These are phyloP conservation scores for Trichoderma parareesei DNA, from an alignment of 495 filamentous ascomycete species.

Conservation along the genomic window DNA sequence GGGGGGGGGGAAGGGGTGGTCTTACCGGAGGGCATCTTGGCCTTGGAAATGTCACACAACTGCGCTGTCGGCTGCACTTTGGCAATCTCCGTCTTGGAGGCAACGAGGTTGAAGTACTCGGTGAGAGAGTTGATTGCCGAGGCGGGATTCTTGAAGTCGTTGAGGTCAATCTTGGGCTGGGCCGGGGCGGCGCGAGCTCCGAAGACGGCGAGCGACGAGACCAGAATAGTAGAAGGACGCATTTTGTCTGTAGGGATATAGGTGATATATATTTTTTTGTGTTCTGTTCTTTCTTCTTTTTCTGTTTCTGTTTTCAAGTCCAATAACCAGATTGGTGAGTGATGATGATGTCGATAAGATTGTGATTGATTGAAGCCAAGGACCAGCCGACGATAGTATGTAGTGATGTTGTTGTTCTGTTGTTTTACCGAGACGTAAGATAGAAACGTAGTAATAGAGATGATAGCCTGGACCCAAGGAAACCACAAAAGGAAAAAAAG, in stretches of 20 bases:
- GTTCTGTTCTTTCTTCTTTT: neutral
- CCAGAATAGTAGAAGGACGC: constrained; percentile 36
- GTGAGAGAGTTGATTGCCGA: constrained; percentile 33
- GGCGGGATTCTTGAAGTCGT: constrained; percentile 24
- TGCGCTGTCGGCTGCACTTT: constrained; percentile 30
- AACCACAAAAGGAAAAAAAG: constrained; percentile 23
- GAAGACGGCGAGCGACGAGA: constrained; percentile 35
- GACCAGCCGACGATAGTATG: neutral
- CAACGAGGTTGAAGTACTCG: constrained; percentile 48
- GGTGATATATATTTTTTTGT: constrained; percentile 5
- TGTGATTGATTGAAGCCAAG: neutral
- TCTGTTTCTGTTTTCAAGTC: neutral
- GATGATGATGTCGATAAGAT: neutral
- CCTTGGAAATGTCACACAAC: constrained; percentile 43
- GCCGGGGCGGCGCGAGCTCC: constrained; percentile 41
- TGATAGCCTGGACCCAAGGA: constrained; percentile 25
- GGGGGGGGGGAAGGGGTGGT: too few relatives aligned
- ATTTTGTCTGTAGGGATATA: constrained; percentile 26
- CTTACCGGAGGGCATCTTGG: constrained; percentile 38
- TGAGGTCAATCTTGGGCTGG: constrained; percentile 29
- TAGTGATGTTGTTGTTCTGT: neutral
- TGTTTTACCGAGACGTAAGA: constrained; percentile 11
- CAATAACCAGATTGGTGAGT: constrained; percentile 6
- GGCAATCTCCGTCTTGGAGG: constrained; percentile 36
- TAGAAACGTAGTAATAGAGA: constrained; percentile 18